Percentiles rank a stretch among this genome's conserved stretches.
phyloP scores from a whole-genome alignment of 352 stramenopile species.

The Phytopythium kandeliae region DNA sequence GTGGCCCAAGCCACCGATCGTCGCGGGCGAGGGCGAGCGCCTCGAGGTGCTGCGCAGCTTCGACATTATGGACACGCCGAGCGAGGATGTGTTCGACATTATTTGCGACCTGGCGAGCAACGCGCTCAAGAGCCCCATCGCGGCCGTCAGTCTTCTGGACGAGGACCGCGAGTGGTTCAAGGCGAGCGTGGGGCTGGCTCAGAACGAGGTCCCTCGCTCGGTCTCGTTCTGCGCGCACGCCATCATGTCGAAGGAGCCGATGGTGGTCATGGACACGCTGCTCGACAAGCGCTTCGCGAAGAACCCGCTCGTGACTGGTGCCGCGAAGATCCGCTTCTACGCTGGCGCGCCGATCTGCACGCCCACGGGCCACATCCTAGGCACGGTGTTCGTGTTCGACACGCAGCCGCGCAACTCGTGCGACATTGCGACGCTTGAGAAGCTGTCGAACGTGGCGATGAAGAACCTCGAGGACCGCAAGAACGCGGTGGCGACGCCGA shows the following conservation, averaged over 20 bases:
- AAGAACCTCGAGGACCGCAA: slow-evolving; percentile 89
- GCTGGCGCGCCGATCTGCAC: slow-evolving; percentile 77
- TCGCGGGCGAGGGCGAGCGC: slow-evolving; percentile 59
- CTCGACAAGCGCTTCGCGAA: slow-evolving; percentile 84
- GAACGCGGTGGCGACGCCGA: slow-evolving; percentile 66
- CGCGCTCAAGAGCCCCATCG: slow-evolving; percentile 82
- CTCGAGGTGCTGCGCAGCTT: slow-evolving; percentile 77
- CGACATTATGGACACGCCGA: slow-evolving; percentile 85
- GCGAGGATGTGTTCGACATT: slow-evolving; percentile 86
- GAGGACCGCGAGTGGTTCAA: slow-evolving; percentile 88
- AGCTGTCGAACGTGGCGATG: slow-evolving; percentile 87
- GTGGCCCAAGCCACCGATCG: slow-evolving; percentile 79
- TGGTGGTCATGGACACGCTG: slow-evolving; percentile 86
- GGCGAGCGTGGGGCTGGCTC: slow-evolving; percentile 73
- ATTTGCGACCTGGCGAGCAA: slow-evolving; percentile 86
- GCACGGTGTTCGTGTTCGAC: slow-evolving; percentile 86
- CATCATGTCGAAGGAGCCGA: slow-evolving; percentile 87
- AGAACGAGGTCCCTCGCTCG: slow-evolving; percentile 84
- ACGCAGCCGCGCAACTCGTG: slow-evolving; percentile 80
- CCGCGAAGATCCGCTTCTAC: slow-evolving; percentile 86
- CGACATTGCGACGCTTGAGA: slow-evolving; percentile 83
- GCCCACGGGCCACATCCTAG: slow-evolving; percentile 72
- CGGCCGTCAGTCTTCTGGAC: slow-evolving; percentile 77
- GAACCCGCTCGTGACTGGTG: slow-evolving; percentile 80
- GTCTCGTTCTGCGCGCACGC: slow-evolving; percentile 84